Evolutionary conservation across 179 eudicot genomes (phyloP), one percentile per base, ranked within the genome.

Genomic region (Corrigiola litoralis): DNA sequence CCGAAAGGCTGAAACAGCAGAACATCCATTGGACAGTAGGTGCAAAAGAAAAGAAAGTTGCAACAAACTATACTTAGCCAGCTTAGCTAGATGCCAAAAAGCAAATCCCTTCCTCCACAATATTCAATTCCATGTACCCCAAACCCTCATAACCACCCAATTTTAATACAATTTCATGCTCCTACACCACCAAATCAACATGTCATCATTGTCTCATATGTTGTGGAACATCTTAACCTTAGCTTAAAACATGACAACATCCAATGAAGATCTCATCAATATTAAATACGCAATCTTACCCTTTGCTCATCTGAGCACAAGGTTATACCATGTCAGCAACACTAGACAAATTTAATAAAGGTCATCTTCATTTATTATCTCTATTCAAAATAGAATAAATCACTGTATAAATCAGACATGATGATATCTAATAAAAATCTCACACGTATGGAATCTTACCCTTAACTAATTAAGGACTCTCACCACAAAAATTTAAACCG

Each of bases 51-150:
- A 20, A 13, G 49, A 49, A 33, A 4, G 50, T 34, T 34, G 7
- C 4, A 49, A 63, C 64, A 71, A 63, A 61, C 36, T n/a, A 71
- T 46, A 21, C 29, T 28, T 55, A 33, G 54, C 28, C 18, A 37
- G 18, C 21, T 24, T 55, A 55, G 61, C 69, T 63, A 72, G 59
- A 72, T 72, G 71, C 67, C 76, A 72, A 72, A 72, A 72, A 72
- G 71, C 56, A 58, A 72, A 48, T 63, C 67, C 53, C 37, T 38
- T 48, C 63, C 34, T 40, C 45, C 40, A 27, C 36, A 69, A 32
- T 69, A 69, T 60, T 56, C 16, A 65, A 64, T 72, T 57, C 48
- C 61, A 48, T 31, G 49, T 49, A 54, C 33, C 28, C 21, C 51
- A 65, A 58, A 36, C 5, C 28, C 33, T 44, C 42, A 49, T 40